phyloP scores from a whole-genome alignment of 2,329 filamentous ascomycete species.

The Zelopaecilomyces penicillatus region DNA sequence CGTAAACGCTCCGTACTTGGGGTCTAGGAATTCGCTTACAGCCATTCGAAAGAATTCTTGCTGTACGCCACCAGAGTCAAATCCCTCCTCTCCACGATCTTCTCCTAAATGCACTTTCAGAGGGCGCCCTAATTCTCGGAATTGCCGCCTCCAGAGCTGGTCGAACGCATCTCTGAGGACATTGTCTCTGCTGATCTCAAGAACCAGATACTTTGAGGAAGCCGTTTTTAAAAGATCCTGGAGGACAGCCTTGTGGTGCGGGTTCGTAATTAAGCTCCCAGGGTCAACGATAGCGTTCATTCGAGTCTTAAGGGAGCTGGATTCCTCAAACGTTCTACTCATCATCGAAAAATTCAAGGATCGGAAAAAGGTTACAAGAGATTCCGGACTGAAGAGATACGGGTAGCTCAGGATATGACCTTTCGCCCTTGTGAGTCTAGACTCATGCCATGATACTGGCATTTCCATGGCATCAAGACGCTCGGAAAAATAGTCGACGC shows the following conservation, averaged over 20 bases:
- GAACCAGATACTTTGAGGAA: slow-evolving; percentile 61
- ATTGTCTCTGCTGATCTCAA: slow-evolving; percentile 59
- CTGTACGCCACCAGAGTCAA: slow-evolving; percentile 91
- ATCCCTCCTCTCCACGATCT: slow-evolving; percentile 74
- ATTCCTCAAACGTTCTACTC: slow-evolving; percentile 68
- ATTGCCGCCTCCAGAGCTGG: slow-evolving; percentile 81
- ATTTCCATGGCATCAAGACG: slow-evolving; percentile 66
- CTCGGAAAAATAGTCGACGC: slow-evolving; percentile 67
- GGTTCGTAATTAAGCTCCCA: slow-evolving; percentile 46
- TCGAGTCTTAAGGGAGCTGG: slow-evolving; percentile 47
- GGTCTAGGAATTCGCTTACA: slow-evolving; percentile 69
- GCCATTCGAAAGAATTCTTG: slow-evolving; percentile 91
- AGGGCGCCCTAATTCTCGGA: slow-evolving; percentile 72
- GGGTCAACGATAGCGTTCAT: slow-evolving; percentile 48
- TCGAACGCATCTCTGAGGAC: slow-evolving; percentile 70
- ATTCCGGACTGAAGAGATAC: slow-evolving; percentile 66
- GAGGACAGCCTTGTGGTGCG: slow-evolving; percentile 52
- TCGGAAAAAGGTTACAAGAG: slow-evolving; percentile 75
- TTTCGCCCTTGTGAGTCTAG: slow-evolving; percentile 50
- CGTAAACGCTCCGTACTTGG: slow-evolving; percentile 71
- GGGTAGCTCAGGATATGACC: slow-evolving; percentile 73
- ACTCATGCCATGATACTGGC: slow-evolving; percentile 63
- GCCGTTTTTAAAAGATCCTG: slow-evolving; percentile 57
- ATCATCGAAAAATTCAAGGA: slow-evolving; percentile 82
- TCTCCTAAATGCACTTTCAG: slow-evolving; percentile 83